Conservation (phyloP, 2,329 filamentous ascomycete species). For the Fusarium papillatum region DNA sequence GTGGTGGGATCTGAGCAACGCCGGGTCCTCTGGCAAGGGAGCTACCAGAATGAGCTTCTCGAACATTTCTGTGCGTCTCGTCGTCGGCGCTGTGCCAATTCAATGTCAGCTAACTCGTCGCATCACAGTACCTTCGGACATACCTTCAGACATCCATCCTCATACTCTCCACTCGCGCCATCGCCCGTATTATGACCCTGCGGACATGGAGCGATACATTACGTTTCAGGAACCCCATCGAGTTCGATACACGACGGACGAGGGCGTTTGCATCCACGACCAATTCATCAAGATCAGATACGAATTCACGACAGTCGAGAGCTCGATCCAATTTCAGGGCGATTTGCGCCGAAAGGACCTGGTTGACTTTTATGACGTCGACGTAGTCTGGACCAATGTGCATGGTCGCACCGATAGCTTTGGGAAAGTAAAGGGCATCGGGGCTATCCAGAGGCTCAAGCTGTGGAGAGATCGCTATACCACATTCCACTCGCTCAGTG, state of each 20-base stretch:
- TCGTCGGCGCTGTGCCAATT: neutral
- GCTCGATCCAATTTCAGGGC: conserved; percentile 62
- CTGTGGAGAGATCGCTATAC: conserved; percentile 64
- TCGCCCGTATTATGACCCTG: conserved; percentile 63
- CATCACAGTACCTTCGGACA: conserved; percentile 58
- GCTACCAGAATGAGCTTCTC: conserved; percentile 64
- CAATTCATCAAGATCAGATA: conserved; percentile 63
- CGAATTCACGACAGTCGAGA: conserved; percentile 63
- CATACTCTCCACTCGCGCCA: conserved; percentile 65
- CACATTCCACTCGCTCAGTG: conserved; percentile 60
- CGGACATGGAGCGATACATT: conserved; percentile 63
- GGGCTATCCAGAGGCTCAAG: conserved; percentile 65
- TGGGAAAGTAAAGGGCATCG: conserved; percentile 64
- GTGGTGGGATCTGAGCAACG: conserved; percentile 61
- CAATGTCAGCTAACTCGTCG: conserved; percentile 14
- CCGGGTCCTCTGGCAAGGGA: conserved; percentile 66
- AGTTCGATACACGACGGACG: conserved; percentile 61
- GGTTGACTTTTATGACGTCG: conserved; percentile 65
- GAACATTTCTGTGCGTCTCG: conserved; percentile 62
- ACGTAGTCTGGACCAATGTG: conserved; percentile 65
- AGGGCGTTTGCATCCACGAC: conserved; percentile 62
- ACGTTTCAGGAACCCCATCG: conserved; percentile 63
- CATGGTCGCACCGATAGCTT: conserved; percentile 64
- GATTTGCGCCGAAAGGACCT: conserved; percentile 62
- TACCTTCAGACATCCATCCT: conserved; percentile 59